Evolutionary conservation across 164 flowering plant species (phyloP), one percentile per base, ranked within the genome.

Genomic region (Pachysandra terminalis): DNA sequence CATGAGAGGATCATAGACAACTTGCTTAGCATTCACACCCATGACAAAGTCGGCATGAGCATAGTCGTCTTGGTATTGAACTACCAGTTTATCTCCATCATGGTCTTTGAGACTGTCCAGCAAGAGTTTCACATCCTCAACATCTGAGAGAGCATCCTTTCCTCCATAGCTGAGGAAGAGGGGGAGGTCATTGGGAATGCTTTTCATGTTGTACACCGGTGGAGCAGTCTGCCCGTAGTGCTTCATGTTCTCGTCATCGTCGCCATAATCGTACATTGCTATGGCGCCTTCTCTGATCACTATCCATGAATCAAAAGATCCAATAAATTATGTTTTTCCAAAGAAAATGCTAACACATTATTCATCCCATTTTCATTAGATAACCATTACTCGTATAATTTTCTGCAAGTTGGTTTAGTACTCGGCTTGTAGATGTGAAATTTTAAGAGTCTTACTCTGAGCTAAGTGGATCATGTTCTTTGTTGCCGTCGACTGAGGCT

Each of bases 141-240:
- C 77, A 74, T 90, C 92, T 1, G 98, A 74, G 21, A 90, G 86
- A 6, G 56, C 54, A 55, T 93, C 98, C 25, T 71, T 35, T 1
- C 96, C 98, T 63, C 98, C 96, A 76, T 90, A 82, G 78, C 85
- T 75, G 13, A 93, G 76, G 79, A 82, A 89, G 13, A 93, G 80
- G 22, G 98, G 96, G 3, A 73, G 56, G 45, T 77, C 80, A 59
- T 77, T 71, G 58, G 75, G 73, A 53, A 77, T 74, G 61, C 58
- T 71, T 3, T 25, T 64, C 77, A 77, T 71, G 73, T 71, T 63
- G 54, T 77, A 77, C 10, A 51, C 73, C 2, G 77, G 77, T n/a
- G 77, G 77, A 40, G 61, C 65, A 0, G 70, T 19, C 55, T 74
- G 77, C 25, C 80, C 77, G 25, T 77, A 77, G 63, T 74, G 77